Evolutionary conservation across 2,329 filamentous ascomycete species (phyloP), one percentile per base, ranked within the genome.

Genomic region (Colletotrichum melonis): DNA sequence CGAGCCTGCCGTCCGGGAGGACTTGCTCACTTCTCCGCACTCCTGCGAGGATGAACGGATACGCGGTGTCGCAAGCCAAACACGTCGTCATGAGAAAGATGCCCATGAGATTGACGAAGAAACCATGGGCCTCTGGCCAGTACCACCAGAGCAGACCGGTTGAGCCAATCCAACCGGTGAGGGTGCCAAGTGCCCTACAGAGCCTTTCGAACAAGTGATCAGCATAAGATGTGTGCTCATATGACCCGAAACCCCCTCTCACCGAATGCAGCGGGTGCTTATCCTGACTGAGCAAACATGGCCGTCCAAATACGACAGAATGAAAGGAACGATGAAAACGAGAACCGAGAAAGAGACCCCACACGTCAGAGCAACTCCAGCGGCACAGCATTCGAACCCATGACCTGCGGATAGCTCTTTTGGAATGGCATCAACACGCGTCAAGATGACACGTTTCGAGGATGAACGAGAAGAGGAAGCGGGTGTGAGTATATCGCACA

Each of bases 121-220:
- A 49, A 4, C 42, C 16, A 49, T 49, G 42, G 8, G 42, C 19
- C 42, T 49, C 42, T 49, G 42, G 86, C 87, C 87, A 88, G 75
- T 83, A 83, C 80, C 83, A 86, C 86, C 86, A 88, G n/a, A 85
- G 77, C 56, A 86, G 42, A 49, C 75, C 9, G 65, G 83, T 84
- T 56, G 79, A 80, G 12, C 82, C 69, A 5, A 83, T 79, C 22
- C 87, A 78, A 2, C 86, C 86, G 71, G 83, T 78, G 9, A 86
- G 64, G 1, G 85, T 84, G 5, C 86, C 86, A 2, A 84, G 68
- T 14, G 82, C 81, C 63, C 87, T 83, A 38, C 81, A 84, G 35
- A 84, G 80, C 85, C 86, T 88, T 35, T 16, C 32, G 12, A 49
- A 26, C 35, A 42, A 42, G 8, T 7, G 16, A 52, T 73, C 49